These are phyloP conservation scores for Ceratocystis variospora DNA, from an alignment of 2,329 filamentous ascomycete species.

Conservation along the genomic window DNA sequence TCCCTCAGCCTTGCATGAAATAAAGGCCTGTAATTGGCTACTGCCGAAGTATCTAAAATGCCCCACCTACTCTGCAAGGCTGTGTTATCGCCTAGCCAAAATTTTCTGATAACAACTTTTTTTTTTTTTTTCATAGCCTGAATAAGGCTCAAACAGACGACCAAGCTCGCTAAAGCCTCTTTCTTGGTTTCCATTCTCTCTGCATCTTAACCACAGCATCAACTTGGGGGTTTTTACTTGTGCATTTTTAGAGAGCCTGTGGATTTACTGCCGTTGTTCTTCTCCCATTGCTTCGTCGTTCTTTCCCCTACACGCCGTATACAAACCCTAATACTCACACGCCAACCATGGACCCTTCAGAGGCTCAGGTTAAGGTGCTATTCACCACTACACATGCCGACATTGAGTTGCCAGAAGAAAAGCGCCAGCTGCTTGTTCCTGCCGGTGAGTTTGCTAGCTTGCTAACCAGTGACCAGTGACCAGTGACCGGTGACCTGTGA, in stretches of 20 bases:
- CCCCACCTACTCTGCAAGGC: conserved; percentile 14
- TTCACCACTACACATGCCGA: conserved; percentile 52
- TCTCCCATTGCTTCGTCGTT: not conserved
- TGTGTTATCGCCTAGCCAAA: conserved; percentile 14
- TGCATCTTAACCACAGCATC: not conserved
- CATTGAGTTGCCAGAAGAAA: conserved; percentile 48
- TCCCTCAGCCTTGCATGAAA: not conserved
- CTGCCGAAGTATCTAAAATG: not conserved
- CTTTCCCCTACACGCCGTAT: not conserved
- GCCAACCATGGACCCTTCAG: conserved; percentile 29
- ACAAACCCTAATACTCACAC: not conserved
- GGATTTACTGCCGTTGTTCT: not conserved
- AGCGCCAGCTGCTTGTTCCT: conserved; percentile 48
- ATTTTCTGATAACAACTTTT: conserved; percentile 18
- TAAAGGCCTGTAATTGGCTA: conserved; percentile 6
- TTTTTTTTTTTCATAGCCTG: not conserved
- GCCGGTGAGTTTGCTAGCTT: conserved; percentile 32
- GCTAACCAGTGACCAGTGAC: conserved; percentile 1
- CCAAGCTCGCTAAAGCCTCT: not conserved
- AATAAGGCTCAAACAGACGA: no score
- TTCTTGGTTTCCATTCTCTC: not conserved
- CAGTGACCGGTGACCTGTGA: not conserved
- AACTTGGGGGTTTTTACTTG: not conserved
- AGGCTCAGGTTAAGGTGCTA: conserved; percentile 49
- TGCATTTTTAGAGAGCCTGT: not conserved